Base-by-base conservation (phyloP, 2,329 filamentous ascomycete species). In the Xylariomycetidae sp. region DNA sequence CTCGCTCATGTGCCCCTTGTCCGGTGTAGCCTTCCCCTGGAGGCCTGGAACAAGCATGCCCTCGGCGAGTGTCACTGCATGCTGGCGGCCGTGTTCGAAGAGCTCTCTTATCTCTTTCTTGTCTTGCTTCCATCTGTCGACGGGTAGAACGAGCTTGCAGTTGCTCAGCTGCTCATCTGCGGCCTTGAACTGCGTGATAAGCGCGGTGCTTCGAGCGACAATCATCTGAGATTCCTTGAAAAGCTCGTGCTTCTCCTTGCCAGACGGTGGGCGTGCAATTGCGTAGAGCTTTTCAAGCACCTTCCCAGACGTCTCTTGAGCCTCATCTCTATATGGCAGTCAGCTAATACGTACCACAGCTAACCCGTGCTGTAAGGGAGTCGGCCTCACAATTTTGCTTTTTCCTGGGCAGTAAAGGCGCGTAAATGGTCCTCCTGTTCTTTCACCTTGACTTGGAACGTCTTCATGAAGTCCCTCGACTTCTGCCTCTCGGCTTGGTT, bases 121-220 rank as follows among this genome's bases (percentile, higher is more conserved):
- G 34, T 64, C 60, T 30, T 57, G 40, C 34, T 54, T 48, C 59
- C 58, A 62, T 18, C 30, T 43, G 14, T 43, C 43, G 10, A 40
- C 40, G 3, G 54, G 54, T 6, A 52, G 40, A 4, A 45, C 40
- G 16, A 55, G 22, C 17, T 49, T 46, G 5, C 48, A 38, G 6
- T 37, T 34, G 32, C 48, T 39, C 10, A 53, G 43, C 19, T 42
- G 45, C 29, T 46, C 40, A 10, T 58, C 52, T 6, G 45, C 44
- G 10, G 45, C 42, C n/a, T 46, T 46, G 39, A 60, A 54, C 8
- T 48, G 46, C 9, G 44, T 37, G 10, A 62, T 36, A 3, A 63
- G 48, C 3, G 42, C 33, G 13, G 40, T 40, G 39, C 52, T 47
- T 24, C 34, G 24, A 9, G 46, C 44, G 6, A 50, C 39, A 13